Base-by-base conservation (phyloP, 805 yeast species). In the Schizosaccharomyces osmophilus region DNA sequence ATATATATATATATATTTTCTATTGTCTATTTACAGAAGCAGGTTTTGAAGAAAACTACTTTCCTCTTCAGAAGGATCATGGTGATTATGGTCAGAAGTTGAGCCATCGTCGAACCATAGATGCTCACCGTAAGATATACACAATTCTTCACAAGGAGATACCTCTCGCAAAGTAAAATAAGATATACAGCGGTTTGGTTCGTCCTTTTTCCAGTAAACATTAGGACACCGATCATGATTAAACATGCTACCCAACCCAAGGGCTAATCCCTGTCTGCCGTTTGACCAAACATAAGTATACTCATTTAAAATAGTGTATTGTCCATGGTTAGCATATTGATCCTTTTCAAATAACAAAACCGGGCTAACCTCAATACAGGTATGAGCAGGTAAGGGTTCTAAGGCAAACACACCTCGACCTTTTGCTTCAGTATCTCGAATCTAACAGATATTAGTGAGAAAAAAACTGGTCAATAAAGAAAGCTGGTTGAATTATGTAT, bases 341-440 rank as follows among this genome's bases (percentile, higher is more conserved):
- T 36, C 43, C 11, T 36, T 22, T 19, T 24, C 13, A 26, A 57
- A 41, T 5, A 57, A 4, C 3, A 57, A 29, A 22, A 57, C 60
- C 5, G 43, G 43, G 11, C 48, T 36, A 11, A 57, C 31, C 29
- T 57, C 60, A 15, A 57, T 57, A 26, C 43, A 41, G 11, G 41
- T 26, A 17, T 57, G 48, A 17, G 43, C 41, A n/a, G 60, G 60
- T 11, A 57, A 29, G 11, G 5, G 41, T 22, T 22, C 32, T 29
- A 41, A 11, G 13, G 60, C 42, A 22, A 57, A 57, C n/a, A 57
- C 60, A 22, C 60, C 60, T 15, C 60, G 60, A 26, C 60, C 60
- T 57, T 57, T 57, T 36, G 29, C 5, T 22, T 45, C 51, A 11
- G 51, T 45, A 45, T 45, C 51, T 2, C 51, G 51, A 17, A 45